Percentiles rank a stretch among this genome's conserved stretches.
These are phyloP conservation scores for Chaetomium sp. DNA, from an alignment of 2,329 filamentous ascomycete species.

Conservation along the genomic window DNA sequence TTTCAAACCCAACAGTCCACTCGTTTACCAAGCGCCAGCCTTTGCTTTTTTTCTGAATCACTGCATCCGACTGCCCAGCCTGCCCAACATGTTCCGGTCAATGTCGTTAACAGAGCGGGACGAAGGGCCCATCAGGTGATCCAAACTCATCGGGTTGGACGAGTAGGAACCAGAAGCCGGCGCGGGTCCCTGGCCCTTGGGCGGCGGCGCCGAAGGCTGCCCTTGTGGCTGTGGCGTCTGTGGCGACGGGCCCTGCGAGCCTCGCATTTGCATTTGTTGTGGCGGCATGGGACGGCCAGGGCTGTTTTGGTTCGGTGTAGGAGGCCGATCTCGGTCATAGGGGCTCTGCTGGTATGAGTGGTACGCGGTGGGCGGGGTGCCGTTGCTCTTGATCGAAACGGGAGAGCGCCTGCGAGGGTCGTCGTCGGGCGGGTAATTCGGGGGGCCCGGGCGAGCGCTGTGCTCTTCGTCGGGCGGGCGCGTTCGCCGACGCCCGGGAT, in stretches of 20 bases:
- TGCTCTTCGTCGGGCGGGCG: slow-evolving; percentile 36
- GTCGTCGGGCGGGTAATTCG: slow-evolving; percentile 42
- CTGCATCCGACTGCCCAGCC: slow-evolving; percentile 38
- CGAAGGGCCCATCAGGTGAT: slow-evolving; percentile 36
- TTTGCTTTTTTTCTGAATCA: not conserved
- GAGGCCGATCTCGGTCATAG: slow-evolving; percentile 32
- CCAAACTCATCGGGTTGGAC: slow-evolving; percentile 48
- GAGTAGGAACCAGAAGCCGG: slow-evolving; percentile 29
- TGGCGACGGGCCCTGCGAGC: not conserved
- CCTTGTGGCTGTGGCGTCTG: slow-evolving; percentile 1
- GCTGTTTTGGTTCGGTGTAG: slow-evolving; percentile 34
- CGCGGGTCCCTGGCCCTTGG: slow-evolving; percentile 7
- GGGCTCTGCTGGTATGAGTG: slow-evolving; percentile 27
- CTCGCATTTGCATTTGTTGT: slow-evolving; percentile 26
- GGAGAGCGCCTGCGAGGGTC: slow-evolving; percentile 46
- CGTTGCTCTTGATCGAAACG: slow-evolving; percentile 41
- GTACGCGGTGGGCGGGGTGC: slow-evolving; percentile 41
- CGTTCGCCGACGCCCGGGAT: slow-evolving; percentile 31
- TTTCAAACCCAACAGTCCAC: not conserved
- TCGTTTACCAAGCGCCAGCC: not conserved
- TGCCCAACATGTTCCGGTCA: slow-evolving; percentile 49
- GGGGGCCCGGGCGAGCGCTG: slow-evolving; percentile 38
- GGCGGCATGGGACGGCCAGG: slow-evolving; percentile 25
- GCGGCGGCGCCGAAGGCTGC: not conserved
- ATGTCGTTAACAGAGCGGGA: slow-evolving; percentile 38